phyloP scores from a whole-genome alignment of 139 green algal species.

The Tetraselmis striata region DNA sequence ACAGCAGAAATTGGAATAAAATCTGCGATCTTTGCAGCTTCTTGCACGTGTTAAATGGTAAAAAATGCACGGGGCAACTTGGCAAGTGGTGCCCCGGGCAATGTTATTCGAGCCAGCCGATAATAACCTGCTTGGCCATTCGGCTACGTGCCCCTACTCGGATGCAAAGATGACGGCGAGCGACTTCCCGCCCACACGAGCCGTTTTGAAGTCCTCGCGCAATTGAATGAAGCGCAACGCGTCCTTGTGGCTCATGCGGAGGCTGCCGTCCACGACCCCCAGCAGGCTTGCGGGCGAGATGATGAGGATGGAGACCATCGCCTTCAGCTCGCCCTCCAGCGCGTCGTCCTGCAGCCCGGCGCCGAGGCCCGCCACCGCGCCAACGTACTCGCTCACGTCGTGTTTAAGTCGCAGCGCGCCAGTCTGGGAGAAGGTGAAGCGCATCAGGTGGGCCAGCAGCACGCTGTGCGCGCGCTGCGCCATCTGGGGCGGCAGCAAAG shows the following conservation, averaged over 20 bases:
- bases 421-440: constrained; percentile 45
- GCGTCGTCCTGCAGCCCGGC: constrained; percentile 12
- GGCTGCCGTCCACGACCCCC: constrained; percentile 54
- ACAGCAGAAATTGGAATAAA: too few relatives aligned
- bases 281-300: constrained; percentile 68
- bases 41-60: too few relatives aligned
- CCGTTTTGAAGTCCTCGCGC: constrained; percentile 58
- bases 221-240: constrained; percentile 47
- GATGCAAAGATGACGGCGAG: constrained; percentile 36
- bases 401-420: constrained; percentile 64
- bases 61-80: too few relatives aligned
- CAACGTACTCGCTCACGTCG: constrained; percentile 57
- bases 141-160: too few relatives aligned
- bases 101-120: too few relatives aligned
- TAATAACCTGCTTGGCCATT: too few relatives aligned
- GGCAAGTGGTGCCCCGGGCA: too few relatives aligned
- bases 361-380: constrained; percentile 20
- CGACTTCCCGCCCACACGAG: constrained; percentile 31
- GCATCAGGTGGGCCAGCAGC: constrained; percentile 48
- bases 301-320: constrained; percentile 63
- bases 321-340: constrained; percentile 25
- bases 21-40: too few relatives aligned
- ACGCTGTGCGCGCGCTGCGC: constrained; percentile 10
- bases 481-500: constrained; percentile 9
- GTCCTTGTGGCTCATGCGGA: constrained; percentile 45